A percentile compares a stretch with the other conserved stretches of the same genome.
phyloP scores from a whole-genome alignment of 2,329 filamentous ascomycete genomes.

The Fusarium fujikuroi region DNA sequence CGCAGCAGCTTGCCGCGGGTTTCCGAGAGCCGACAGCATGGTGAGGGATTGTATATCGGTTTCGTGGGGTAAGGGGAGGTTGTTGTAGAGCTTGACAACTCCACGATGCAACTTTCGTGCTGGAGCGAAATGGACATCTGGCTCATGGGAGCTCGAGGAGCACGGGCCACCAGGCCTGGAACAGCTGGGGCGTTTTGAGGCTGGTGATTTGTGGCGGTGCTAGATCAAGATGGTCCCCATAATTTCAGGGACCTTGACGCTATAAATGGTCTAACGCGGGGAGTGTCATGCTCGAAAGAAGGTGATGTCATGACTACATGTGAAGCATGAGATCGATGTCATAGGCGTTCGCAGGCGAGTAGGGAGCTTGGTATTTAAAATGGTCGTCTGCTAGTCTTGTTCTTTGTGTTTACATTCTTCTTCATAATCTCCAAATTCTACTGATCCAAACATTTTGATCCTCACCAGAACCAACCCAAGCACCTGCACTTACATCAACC shows the following conservation, averaged over 20 bases:
- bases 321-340: conserved; percentile 41
- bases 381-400: neutral
- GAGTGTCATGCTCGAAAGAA: conserved; percentile 1
- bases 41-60: neutral
- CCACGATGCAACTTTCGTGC: conserved; percentile 31
- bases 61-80: neutral
- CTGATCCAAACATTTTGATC: neutral
- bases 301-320: conserved; percentile 46
- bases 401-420: neutral
- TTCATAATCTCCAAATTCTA: neutral
- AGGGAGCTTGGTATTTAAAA: conserved; percentile 32
- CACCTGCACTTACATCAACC: neutral
- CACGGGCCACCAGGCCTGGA: conserved; percentile 21
- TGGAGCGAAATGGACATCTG: conserved; percentile 37
- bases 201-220: conserved; percentile 20
- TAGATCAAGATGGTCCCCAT: conserved; percentile 1
- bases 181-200: conserved; percentile 29
- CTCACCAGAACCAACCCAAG: neutral
- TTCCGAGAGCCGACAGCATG: conserved; percentile 77
- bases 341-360: conserved; percentile 32
- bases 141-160: conserved; percentile 31
- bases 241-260: conserved; percentile 27
- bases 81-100: conserved; percentile 29
- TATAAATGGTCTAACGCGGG: conserved; percentile 32
- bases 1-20: conserved; percentile 81